phyloP scores from a whole-genome alignment of 2,329 filamentous ascomycete genomes.

The Arthrobotrys megalospora region DNA sequence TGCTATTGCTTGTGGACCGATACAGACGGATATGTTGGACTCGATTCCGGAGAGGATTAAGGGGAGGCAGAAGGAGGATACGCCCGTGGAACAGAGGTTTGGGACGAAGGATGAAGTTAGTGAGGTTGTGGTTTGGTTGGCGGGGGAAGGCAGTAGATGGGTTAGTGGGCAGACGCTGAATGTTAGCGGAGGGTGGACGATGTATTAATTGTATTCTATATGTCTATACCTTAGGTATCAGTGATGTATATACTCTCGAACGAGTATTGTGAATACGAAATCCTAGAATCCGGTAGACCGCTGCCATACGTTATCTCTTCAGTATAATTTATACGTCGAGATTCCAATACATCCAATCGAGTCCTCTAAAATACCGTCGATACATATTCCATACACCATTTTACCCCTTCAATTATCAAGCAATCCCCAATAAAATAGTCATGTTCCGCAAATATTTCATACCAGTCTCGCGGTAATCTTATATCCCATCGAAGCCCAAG shows the following conservation, averaged over 20 bases:
- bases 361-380: too few relatives aligned
- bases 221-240: not conserved
- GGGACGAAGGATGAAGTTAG: conserved; percentile 73
- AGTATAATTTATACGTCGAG: too few relatives aligned
- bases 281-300: too few relatives aligned
- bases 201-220: conserved; percentile 37
- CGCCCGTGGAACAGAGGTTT: conserved; percentile 71
- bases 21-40: conserved; percentile 74
- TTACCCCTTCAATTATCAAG: not conserved
- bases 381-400: too few relatives aligned
- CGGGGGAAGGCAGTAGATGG: conserved; percentile 71
- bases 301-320: too few relatives aligned
- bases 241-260: not conserved
- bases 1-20: conserved; percentile 74
- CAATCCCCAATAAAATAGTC: not conserved
- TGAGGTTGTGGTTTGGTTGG: conserved; percentile 73
- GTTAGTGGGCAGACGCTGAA: conserved; percentile 73
- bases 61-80: conserved; percentile 71
- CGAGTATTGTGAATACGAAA: not conserved
- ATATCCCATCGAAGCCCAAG: not conserved
- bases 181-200: conserved; percentile 70
- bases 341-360: too few relatives aligned
- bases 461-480: too few relatives aligned
- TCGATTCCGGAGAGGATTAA: conserved; percentile 70
- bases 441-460: not conserved